phyloP scores from a whole-genome alignment of 139 green algal species.

The Chlorella ohadii region DNA sequence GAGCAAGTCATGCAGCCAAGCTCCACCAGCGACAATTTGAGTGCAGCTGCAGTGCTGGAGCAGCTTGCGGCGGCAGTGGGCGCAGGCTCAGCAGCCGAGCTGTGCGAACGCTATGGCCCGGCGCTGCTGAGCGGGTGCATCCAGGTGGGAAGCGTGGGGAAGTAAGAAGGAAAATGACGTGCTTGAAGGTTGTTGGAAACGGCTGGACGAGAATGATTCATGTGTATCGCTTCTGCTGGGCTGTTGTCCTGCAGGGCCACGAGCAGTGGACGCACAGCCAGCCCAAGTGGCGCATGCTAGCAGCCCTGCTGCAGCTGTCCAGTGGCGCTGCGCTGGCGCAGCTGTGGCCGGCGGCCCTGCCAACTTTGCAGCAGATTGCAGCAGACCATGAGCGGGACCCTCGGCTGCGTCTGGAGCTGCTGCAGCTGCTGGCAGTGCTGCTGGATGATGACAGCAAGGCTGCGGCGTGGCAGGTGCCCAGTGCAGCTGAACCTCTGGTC shows the following conservation, averaged over 20 bases:
- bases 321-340: constrained; percentile 29
- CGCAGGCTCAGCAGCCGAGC: not conserved
- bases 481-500: constrained; percentile 42
- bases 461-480: constrained; percentile 23
- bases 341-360: constrained; percentile 44
- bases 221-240: too few species aligned
- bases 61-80: constrained; percentile 43
- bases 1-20: not conserved
- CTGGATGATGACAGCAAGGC: constrained; percentile 58
- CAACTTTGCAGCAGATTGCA: constrained; percentile 33
- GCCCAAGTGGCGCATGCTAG: constrained; percentile 51
- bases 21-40: not conserved
- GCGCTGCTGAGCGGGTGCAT: constrained; percentile 29
- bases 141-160: not conserved
- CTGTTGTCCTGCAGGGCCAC: constrained; percentile 17
- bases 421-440: constrained; percentile 73
- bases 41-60: constrained; percentile 18
- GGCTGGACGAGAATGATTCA: too few species aligned
- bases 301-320: constrained; percentile 59
- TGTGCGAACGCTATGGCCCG: constrained; percentile 44
- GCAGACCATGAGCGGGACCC: constrained; percentile 54
- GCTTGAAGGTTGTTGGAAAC: too few species aligned
- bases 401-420: constrained; percentile 47
- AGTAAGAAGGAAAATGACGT: not conserved
- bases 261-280: constrained; percentile 38